These are phyloP conservation scores for Austroboletus rostrupii DNA, from an alignment of 1,284 basidiomycete species.

Conservation along the genomic window DNA sequence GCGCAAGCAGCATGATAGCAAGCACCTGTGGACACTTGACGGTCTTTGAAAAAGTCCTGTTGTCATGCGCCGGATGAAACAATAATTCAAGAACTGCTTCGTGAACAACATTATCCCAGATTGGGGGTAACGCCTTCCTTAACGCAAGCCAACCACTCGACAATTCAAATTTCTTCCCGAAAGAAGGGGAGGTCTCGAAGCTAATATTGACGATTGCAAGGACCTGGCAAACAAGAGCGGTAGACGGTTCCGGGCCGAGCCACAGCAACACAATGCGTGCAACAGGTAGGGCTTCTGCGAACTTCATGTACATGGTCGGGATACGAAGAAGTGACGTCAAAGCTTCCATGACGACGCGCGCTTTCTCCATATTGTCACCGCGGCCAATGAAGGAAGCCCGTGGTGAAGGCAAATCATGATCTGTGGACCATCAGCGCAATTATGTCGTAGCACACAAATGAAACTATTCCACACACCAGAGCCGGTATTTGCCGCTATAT, in stretches of 20 bases:
- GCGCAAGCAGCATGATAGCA: conserved; percentile 61
- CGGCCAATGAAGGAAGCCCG: conserved; percentile 36
- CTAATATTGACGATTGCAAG: conserved; percentile 58
- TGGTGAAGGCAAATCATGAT: conserved; percentile 39
- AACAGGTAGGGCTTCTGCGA: conserved; percentile 65
- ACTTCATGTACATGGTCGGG: conserved; percentile 54
- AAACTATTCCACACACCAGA: conserved; percentile 44
- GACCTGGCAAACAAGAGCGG: conserved; percentile 55
- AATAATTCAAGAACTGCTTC: conserved; percentile 62
- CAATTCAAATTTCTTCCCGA: conserved; percentile 70
- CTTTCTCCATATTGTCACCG: conserved; percentile 39
- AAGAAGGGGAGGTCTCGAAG: conserved; percentile 50
- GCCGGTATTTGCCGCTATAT: conserved; percentile 80
- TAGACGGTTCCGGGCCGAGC: conserved; percentile 63
- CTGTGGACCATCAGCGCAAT: conserved; percentile 6
- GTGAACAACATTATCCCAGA: conserved; percentile 66
- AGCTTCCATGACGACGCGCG: conserved; percentile 57
- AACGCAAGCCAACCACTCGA: conserved; percentile 72
- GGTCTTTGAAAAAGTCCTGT: conserved; percentile 2
- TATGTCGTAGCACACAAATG: neutral
- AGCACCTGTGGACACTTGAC: conserved; percentile 45
- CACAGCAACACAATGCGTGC: conserved; percentile 72
- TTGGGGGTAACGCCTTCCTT: conserved; percentile 58
- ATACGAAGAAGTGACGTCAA: conserved; percentile 56
- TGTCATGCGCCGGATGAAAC: conserved; percentile 39